phyloP scores from a whole-genome alignment of 108 stramenopile species.

The Tribonema minus region DNA sequence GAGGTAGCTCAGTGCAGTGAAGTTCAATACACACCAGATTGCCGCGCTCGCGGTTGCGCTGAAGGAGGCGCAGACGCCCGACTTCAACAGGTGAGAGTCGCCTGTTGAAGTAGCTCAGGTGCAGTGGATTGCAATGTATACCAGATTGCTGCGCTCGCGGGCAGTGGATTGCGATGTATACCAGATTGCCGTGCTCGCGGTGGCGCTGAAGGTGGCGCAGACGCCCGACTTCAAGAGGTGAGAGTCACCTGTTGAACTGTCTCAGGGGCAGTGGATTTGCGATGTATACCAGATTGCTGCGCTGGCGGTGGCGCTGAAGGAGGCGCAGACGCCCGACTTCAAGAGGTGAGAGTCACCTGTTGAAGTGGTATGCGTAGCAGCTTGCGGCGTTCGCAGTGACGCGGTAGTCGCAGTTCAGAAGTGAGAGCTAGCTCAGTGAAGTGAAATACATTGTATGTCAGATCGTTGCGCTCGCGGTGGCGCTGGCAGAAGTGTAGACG shows the following conservation, averaged over 20 bases:
- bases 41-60: constrained; percentile 92
- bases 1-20: not conserved
- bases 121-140: not conserved
- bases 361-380: too few relatives aligned
- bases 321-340: constrained; percentile 84
- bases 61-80: constrained; percentile 82
- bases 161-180: not conserved
- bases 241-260: constrained; percentile 92
- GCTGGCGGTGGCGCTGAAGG: constrained; percentile 88
- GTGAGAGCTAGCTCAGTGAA: too few relatives aligned
- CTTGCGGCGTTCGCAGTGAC: too few relatives aligned
- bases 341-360: too few relatives aligned
- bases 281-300: constrained; percentile 99
- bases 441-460: too few relatives aligned
- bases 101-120: constrained; percentile 55
- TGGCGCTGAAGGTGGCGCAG: constrained; percentile 26
- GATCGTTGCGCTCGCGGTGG: too few relatives aligned
- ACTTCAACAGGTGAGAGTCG: constrained; percentile 75
- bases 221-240: constrained; percentile 41
- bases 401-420: too few relatives aligned
- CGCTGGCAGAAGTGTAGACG: too few relatives aligned
- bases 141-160: not conserved
- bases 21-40: constrained; percentile 73
- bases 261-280: constrained; percentile 94
- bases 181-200: constrained; percentile 35